Evolutionary conservation across 495 filamentous ascomycete genomes (phyloP), one percentile per base, ranked within the genome.

Genomic region (Podospora anserina): DNA sequence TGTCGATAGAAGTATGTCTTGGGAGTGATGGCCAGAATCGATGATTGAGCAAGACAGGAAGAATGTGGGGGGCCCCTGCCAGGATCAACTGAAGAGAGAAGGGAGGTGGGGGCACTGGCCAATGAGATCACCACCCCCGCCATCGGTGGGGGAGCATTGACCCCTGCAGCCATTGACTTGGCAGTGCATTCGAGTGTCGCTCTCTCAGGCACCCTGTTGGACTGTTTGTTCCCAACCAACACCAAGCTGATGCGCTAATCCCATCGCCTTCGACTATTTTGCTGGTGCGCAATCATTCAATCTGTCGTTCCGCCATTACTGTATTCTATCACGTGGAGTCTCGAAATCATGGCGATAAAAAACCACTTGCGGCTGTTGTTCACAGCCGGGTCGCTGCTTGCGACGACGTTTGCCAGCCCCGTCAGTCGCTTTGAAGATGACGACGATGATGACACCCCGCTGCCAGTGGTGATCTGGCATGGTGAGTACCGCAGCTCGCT

Each of bases 381-480:
- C 13, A 71, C 70, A 3, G 72, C 71, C 11, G 76, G 76, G 28
- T 76, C 75, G 61, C 75, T 79, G 20, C 58, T 78, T 23, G 64
- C 69, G 16, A 63, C 72, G 6, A 65, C 73, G 5, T 30, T 77
- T 5, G 76, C 77, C 18, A 72, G 69, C 20, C 75, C 76, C 11
- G 15, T 73, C 4, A 55, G 66, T 13, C 68, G 18, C 2, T 58
- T 64, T 16, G 61, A 62, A 19, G 68, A 69, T 53, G 72, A 72
- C 72, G 78, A 81, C 59, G 76, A 78, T 16, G 77, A 84, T 72
- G 84, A 86, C 67, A 86, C 83, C 1, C 91, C 91, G 5, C 85
- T 96, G 44, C 95, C 95, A 0, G 82, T 99, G 19, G 85, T 99
- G 16, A 91, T 98, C 75, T 99, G 95, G 95, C 95, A 99, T 78